Evolutionary conservation across 129 eudicot genomes (phyloP).

Genomic region (Flaveria trinervia): DNA sequence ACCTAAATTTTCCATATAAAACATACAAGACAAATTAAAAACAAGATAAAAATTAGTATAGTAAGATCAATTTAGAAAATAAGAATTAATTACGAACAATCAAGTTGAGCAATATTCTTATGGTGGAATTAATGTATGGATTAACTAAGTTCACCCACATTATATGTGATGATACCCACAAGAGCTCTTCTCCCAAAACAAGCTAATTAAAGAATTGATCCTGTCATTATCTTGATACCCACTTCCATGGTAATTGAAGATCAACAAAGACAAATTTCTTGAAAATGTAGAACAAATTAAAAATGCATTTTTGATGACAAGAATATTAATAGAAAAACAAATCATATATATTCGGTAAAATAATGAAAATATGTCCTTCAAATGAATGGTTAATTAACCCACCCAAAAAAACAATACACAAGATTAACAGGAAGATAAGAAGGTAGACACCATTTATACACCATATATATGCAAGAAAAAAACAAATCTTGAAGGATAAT

Average conservation of each 20-base stretch:
- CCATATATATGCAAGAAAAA: background rate
- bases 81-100: slow-evolving; percentile 27
- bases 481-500: background rate
- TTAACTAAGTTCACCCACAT: slow-evolving; percentile 36
- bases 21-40: slow-evolving; percentile 1
- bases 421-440: slow-evolving; percentile 16
- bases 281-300: background rate
- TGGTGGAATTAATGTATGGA: slow-evolving; percentile 34
- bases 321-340: slow-evolving; percentile 1
- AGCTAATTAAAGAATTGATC: slow-evolving; percentile 14
- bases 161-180: slow-evolving; percentile 36
- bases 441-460: slow-evolving; percentile 1
- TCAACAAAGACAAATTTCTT: background rate
- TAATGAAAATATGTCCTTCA: background rate
- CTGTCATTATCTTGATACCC: slow-evolving; percentile 35
- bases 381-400: background rate
- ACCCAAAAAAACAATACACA: slow-evolving; percentile 1
- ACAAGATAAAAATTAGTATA: slow-evolving; percentile 18
- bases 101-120: slow-evolving; percentile 30
- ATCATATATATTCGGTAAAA: background rate
- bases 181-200: slow-evolving; percentile 27
- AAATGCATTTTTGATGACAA: slow-evolving; percentile 13
- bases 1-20: slow-evolving; percentile 17
- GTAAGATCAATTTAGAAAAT: slow-evolving; percentile 5
- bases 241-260: slow-evolving; percentile 18